A percentile compares a stretch with the other conserved stretches of the same genome.
phyloP scores from a whole-genome alignment of 202 grass and related monocot species.

The Cymbopogon flexuosus region DNA sequence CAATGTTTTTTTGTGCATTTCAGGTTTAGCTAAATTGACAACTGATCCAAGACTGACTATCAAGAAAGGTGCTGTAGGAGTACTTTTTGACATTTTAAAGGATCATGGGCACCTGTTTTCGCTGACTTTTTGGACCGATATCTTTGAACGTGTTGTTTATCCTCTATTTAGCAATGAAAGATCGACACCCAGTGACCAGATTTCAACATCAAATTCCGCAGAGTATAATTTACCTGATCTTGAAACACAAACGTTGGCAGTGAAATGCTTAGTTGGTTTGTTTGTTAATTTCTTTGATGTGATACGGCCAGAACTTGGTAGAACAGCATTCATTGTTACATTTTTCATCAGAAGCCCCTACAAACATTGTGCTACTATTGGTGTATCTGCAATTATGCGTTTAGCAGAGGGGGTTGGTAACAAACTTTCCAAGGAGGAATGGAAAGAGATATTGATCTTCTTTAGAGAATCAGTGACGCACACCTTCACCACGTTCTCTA shows the following conservation, averaged over 20 bases:
- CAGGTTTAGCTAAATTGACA: constrained; percentile 90
- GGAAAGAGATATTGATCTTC: constrained; percentile 59
- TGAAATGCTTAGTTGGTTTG: constrained; percentile 70
- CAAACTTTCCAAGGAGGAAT: constrained; percentile 65
- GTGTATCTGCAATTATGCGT: constrained; percentile 56
- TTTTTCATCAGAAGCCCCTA: constrained; percentile 74
- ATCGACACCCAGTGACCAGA: constrained; percentile 25
- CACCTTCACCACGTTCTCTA: constrained; percentile 53
- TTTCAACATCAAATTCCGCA: constrained; percentile 30
- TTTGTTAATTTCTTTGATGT: constrained; percentile 67
- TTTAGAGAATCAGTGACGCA: constrained; percentile 64
- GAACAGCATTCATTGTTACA: constrained; percentile 50
- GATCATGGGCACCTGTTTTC: constrained; percentile 87
- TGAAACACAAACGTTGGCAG: constrained; percentile 62
- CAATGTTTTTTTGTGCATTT: constrained; percentile 24
- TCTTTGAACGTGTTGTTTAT: constrained; percentile 74
- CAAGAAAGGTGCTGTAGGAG: constrained; percentile 77
- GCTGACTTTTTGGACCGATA: constrained; percentile 53
- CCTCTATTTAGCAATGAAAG: constrained; percentile 65
- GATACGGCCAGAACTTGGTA: constrained; percentile 56
- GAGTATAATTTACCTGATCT: constrained; percentile 53
- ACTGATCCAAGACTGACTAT: constrained; percentile 76
- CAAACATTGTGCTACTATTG: constrained; percentile 75
- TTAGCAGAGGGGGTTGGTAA: constrained; percentile 57
- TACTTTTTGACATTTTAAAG: constrained; percentile 95